A percentile compares a stretch with the other conserved stretches of the same genome.
phyloP scores from a whole-genome alignment of 441 rosid species.

The Biscutella auriculata region DNA sequence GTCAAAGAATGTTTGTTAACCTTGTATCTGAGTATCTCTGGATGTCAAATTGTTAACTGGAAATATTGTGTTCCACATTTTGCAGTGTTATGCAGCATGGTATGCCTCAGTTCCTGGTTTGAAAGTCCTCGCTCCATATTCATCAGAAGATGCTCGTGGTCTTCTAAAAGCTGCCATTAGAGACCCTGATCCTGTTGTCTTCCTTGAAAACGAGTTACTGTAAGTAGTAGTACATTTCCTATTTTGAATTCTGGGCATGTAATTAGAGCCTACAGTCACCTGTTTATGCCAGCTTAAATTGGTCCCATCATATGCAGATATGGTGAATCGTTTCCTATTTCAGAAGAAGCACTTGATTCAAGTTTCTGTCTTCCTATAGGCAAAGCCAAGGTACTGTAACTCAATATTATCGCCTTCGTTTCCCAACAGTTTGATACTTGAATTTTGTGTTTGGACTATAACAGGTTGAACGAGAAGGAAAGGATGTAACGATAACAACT shows the following conservation, averaged over 20 bases:
- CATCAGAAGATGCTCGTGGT: slow-evolving; percentile 91
- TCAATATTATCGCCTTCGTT: background rate
- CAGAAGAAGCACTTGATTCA: slow-evolving; percentile 86
- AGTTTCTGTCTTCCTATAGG: slow-evolving; percentile 95
- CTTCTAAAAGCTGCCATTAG: slow-evolving; percentile 91
- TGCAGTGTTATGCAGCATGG: slow-evolving; percentile 94
- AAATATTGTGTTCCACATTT: background rate
- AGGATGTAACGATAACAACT: slow-evolving; percentile 79
- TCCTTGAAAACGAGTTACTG: slow-evolving; percentile 91
- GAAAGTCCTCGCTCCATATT: slow-evolving; percentile 77
- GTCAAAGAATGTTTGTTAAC: too few relatives aligned
- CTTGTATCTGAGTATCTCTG: too few relatives aligned
- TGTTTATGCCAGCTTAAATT: background rate
- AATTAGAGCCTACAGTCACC: background rate
- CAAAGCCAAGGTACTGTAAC: slow-evolving; percentile 64
- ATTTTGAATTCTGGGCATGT: background rate
- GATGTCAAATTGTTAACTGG: background rate
- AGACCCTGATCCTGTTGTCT: slow-evolving; percentile 95
- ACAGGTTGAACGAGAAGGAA: slow-evolving; percentile 93
- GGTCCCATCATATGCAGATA: slow-evolving; percentile 36
- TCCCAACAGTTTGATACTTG: background rate
- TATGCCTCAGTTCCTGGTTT: slow-evolving; percentile 77
- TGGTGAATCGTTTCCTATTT: slow-evolving; percentile 86
- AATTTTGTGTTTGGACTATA: background rate
- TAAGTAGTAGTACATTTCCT: slow-evolving; percentile 34